These are phyloP conservation scores for Diaporthe humulicola DNA, from an alignment of 2,329 filamentous ascomycete species.

Conservation along the genomic window DNA sequence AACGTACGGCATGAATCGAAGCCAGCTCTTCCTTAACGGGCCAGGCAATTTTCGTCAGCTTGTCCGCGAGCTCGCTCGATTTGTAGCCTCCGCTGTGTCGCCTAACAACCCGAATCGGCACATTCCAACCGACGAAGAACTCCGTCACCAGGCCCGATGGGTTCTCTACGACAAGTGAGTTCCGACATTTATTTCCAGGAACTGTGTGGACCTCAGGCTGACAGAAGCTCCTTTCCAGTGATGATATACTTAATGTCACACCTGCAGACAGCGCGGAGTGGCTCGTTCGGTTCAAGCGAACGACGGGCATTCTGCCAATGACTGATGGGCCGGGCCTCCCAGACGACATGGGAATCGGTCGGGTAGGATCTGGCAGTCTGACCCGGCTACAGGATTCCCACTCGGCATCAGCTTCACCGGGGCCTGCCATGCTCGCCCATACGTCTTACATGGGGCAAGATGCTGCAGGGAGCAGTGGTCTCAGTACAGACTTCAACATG, in stretches of 20 bases:
- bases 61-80: conserved; percentile 66
- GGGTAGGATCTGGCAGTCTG: neutral
- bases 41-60: conserved; percentile 72
- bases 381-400: conserved; percentile 46
- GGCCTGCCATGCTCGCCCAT: conserved; percentile 43
- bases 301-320: conserved; percentile 64
- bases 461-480: neutral
- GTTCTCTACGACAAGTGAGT: conserved; percentile 73
- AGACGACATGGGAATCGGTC: neutral
- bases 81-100: conserved; percentile 66
- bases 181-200: neutral
- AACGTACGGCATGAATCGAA: neutral
- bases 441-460: conserved; percentile 47
- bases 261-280: conserved; percentile 74
- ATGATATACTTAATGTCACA: conserved; percentile 75
- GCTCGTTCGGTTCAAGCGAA: conserved; percentile 73
- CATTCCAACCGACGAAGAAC: conserved; percentile 70
- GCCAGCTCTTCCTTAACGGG: conserved; percentile 67
- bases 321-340: conserved; percentile 65
- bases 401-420: conserved; percentile 64
- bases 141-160: conserved; percentile 75
- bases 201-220: neutral
- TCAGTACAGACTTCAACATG: neutral
- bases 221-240: conserved; percentile 51
- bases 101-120: conserved; percentile 72